These are phyloP conservation scores for Epichloe aotearoae DNA, from an alignment of 2,329 filamentous ascomycete genomes.

Conservation along the genomic window DNA sequence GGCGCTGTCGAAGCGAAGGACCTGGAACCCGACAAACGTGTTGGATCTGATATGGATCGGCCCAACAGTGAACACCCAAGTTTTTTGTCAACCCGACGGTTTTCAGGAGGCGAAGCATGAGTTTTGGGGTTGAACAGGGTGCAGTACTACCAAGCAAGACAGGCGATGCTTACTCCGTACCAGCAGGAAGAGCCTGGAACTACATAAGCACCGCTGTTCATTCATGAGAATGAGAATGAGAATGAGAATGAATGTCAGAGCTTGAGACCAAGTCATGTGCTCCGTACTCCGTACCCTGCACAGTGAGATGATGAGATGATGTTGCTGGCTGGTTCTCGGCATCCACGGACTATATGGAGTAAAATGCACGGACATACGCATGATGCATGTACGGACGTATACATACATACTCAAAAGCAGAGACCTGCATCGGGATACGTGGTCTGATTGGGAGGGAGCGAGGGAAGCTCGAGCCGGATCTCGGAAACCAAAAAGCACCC, in stretches of 20 bases:
- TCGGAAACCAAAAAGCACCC: conserved; percentile 3
- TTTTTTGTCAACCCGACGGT: not conserved
- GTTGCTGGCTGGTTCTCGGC: not conserved
- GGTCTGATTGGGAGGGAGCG: conserved; percentile 8
- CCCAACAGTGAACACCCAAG: too few relatives aligned
- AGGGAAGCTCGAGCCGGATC: conserved; percentile 6
- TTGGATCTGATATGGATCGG: not conserved
- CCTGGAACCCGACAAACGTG: not conserved
- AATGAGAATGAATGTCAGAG: too few relatives aligned
- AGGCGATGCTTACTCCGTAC: too few relatives aligned
- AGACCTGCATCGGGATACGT: conserved; percentile 9
- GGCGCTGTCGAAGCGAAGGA: too few relatives aligned
- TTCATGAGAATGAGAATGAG: too few relatives aligned
- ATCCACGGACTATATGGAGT: not conserved
- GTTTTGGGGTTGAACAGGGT: not conserved
- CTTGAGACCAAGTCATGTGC: too few relatives aligned
- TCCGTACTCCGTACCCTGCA: too few relatives aligned
- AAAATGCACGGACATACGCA: conserved; percentile 1
- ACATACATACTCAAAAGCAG: conserved; percentile 6
- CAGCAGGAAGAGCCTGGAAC: too few relatives aligned
- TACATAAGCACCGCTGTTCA: too few relatives aligned
- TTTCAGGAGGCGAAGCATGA: not conserved
- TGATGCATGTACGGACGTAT: too few relatives aligned
- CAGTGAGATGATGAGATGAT: too few relatives aligned
- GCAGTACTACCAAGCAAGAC: not conserved